Conservation (phyloP, 257 asterid species). For the Anisodus acutangulus region DNA sequence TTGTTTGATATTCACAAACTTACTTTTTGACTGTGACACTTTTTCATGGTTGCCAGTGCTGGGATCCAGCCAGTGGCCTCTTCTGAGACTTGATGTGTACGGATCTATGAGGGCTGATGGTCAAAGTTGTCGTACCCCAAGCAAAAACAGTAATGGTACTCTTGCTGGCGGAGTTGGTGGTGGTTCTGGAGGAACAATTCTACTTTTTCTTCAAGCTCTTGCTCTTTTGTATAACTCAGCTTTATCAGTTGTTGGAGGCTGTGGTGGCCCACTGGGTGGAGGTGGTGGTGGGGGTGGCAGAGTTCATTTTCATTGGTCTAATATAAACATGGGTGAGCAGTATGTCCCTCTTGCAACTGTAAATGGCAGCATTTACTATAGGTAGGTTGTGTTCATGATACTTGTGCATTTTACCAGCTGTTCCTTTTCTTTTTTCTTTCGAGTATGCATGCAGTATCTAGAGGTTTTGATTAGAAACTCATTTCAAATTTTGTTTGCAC, state of each 20-base stretch:
- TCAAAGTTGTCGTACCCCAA: slow-evolving; percentile 58
- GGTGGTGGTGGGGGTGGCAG: slow-evolving; percentile 99
- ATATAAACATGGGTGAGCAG: slow-evolving; percentile 69
- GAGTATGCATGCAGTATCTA: slow-evolving; percentile 8
- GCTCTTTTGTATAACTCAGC: slow-evolving; percentile 70
- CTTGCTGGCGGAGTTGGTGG: slow-evolving; percentile 84
- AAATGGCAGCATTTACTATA: slow-evolving; percentile 65
- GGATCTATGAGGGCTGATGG: slow-evolving; percentile 89
- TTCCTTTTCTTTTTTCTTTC: not conserved
- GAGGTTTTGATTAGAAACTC: not conserved
- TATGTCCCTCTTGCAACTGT: slow-evolving; percentile 81
- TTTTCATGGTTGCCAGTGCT: slow-evolving; percentile 53
- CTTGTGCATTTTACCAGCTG: not conserved
- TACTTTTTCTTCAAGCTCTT: slow-evolving; percentile 72
- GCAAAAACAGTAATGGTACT: slow-evolving; percentile 59
- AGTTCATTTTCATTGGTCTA: slow-evolving; percentile 95
- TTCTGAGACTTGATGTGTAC: slow-evolving; percentile 61
- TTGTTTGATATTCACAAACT: slow-evolving; percentile 29
- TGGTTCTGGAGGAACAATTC: slow-evolving; percentile 96
- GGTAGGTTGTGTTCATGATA: slow-evolving; percentile 48
- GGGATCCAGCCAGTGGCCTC: slow-evolving; percentile 94
- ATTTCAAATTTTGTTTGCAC: not conserved
- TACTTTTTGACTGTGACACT: slow-evolving; percentile 33
- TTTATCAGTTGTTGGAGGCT: slow-evolving; percentile 83
- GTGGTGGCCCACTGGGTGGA: slow-evolving; percentile 85